A percentile compares a stretch with the other conserved stretches of the same genome.
phyloP scores from a whole-genome alignment of 2,329 filamentous ascomycete species.

The Paracoccidioides lutzii region DNA sequence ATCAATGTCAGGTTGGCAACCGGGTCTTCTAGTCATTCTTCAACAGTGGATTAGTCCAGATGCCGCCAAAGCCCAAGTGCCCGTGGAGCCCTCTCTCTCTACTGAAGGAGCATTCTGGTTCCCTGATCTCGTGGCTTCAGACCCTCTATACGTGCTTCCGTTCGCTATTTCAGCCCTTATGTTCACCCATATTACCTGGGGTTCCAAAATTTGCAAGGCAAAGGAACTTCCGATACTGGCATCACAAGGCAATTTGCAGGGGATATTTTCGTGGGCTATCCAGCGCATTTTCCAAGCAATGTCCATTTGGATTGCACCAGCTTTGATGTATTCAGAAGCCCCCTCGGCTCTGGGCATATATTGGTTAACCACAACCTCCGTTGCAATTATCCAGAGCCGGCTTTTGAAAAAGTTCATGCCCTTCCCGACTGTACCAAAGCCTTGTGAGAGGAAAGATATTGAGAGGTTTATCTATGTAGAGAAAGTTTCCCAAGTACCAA shows the following conservation, averaged over 20 bases:
- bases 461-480: neutral
- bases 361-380: conserved; percentile 36
- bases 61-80: conserved; percentile 13
- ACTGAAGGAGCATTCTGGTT: conserved; percentile 51
- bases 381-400: conserved; percentile 30
- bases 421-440: conserved; percentile 18
- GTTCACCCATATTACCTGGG: conserved; percentile 33
- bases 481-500: neutral
- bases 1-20: conserved; percentile 34
- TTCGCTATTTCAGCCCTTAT: conserved; percentile 37
- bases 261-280: neutral
- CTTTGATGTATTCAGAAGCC: conserved; percentile 22
- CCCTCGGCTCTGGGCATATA: conserved; percentile 38
- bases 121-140: conserved; percentile 41
- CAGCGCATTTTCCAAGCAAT: conserved; percentile 20
- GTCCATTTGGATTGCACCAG: conserved; percentile 29
- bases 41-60: neutral
- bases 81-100: conserved; percentile 38
- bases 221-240: conserved; percentile 3
- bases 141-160: conserved; percentile 40
- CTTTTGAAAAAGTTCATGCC: conserved; percentile 31
- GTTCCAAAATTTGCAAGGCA: conserved; percentile 12
- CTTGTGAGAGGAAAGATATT: conserved; percentile 12
- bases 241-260: neutral
- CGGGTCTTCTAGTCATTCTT: conserved; percentile 10